phyloP scores from a whole-genome alignment of 805 yeast genomes.

The Kregervanrija fluxuum region DNA sequence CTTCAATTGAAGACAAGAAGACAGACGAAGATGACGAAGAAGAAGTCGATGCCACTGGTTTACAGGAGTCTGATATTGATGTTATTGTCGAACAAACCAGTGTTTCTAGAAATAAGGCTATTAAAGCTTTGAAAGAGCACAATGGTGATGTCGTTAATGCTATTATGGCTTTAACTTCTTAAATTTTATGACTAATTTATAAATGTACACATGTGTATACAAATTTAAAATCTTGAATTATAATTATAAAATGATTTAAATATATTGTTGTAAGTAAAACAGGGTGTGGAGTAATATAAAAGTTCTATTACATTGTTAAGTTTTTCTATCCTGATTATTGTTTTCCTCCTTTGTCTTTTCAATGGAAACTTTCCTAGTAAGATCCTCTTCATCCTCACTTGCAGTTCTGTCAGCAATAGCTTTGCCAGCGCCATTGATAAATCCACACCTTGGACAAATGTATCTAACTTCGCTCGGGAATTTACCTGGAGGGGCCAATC shows the following conservation, averaged over 20 bases:
- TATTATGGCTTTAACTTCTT: conserved; percentile 63
- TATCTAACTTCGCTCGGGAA: conserved; percentile 45
- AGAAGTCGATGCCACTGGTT: conserved; percentile 79
- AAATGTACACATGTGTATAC: not conserved
- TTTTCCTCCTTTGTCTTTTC: too few species aligned
- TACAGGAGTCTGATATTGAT: conserved; percentile 74
- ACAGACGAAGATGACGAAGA: conserved; percentile 44
- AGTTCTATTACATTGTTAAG: not conserved
- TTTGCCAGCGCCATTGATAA: conserved; percentile 21
- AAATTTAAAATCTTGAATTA: too few species aligned
- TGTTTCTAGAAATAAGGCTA: conserved; percentile 84
- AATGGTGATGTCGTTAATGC: conserved; percentile 94
- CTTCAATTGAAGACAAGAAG: conserved; percentile 38
- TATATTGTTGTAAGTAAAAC: too few species aligned
- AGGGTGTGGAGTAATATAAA: not conserved
- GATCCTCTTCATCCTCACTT: not conserved
- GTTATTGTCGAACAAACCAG: conserved; percentile 88
- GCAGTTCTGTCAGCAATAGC: too few species aligned
- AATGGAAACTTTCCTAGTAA: not conserved
- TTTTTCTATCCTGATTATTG: too few species aligned
- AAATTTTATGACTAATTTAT: conserved; percentile 8
- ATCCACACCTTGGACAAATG: conserved; percentile 61
- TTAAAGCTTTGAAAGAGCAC: conserved; percentile 80
- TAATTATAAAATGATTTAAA: too few species aligned
- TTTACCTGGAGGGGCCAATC: conserved; percentile 70